These are phyloP conservation scores for Berkeleyomyces rouxiae DNA, from an alignment of 2,329 filamentous ascomycete species.

Conservation along the genomic window DNA sequence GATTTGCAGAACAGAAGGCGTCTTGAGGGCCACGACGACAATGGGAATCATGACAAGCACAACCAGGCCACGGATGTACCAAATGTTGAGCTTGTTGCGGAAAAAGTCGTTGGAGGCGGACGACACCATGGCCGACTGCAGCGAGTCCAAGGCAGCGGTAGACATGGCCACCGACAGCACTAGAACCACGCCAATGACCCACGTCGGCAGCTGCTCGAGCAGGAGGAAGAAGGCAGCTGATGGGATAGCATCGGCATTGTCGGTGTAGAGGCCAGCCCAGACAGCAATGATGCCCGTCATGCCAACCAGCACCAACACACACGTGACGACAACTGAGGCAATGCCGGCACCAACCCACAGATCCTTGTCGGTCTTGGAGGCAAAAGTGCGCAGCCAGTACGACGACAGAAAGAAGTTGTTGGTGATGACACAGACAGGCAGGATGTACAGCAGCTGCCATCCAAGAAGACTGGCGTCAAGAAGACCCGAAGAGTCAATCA, in stretches of 20 bases:
- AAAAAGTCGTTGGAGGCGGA: constrained; percentile 72
- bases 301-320: constrained; percentile 58
- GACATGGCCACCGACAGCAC: constrained; percentile 66
- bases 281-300: constrained; percentile 56
- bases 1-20: constrained; percentile 61
- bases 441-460: constrained; percentile 74
- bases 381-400: constrained; percentile 74
- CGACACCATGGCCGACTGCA: constrained; percentile 75
- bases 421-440: constrained; percentile 63
- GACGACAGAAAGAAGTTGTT: constrained; percentile 78
- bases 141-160: constrained; percentile 62
- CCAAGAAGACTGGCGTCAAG: constrained; percentile 55
- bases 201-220: constrained; percentile 52
- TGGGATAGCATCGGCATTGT: constrained; percentile 38
- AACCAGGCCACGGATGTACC: constrained; percentile 53
- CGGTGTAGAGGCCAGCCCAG: constrained; percentile 58
- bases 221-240: constrained; percentile 61
- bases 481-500: constrained; percentile 52
- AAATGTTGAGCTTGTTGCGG: constrained; percentile 62
- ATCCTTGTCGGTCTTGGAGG: constrained; percentile 62
- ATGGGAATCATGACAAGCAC: constrained; percentile 58
- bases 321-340: constrained; percentile 45
- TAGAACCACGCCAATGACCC: constrained; percentile 69
- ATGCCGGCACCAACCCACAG: constrained; percentile 58
- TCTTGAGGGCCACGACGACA: constrained; percentile 56